Evolutionary conservation across 176 grass and related monocot species (phyloP).

Genomic region (Zizania latifolia): DNA sequence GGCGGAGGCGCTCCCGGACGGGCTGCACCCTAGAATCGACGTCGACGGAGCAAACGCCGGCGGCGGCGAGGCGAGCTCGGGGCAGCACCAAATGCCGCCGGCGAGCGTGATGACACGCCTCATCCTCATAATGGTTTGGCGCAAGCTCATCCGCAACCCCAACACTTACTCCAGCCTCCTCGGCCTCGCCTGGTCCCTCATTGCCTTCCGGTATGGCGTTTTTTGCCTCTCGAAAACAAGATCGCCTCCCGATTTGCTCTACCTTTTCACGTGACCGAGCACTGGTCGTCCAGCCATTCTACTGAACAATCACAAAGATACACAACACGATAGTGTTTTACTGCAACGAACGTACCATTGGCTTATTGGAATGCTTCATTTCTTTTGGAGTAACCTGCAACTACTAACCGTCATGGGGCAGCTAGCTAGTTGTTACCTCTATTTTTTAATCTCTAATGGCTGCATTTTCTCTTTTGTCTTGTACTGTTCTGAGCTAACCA

Average conservation of each 20-base stretch:
- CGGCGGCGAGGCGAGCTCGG: background rate
- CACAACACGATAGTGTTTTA: background rate
- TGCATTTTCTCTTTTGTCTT: background rate
- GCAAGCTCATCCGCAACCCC: slow-evolving; percentile 92
- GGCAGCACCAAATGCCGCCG: slow-evolving; percentile 62
- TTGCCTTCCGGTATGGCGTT: slow-evolving; percentile 63
- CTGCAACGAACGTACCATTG: background rate
- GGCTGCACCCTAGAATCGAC: slow-evolving; percentile 33
- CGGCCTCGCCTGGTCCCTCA: slow-evolving; percentile 74
- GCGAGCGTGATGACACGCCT: slow-evolving; percentile 79
- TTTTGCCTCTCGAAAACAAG: background rate
- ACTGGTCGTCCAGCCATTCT: background rate
- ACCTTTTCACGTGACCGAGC: slow-evolving; percentile 24
- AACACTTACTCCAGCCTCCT: slow-evolving; percentile 96
- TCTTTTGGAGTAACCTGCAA: background rate
- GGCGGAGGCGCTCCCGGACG: slow-evolving; percentile 22
- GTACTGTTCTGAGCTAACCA: background rate
- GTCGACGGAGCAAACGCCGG: background rate
- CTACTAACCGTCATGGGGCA: slow-evolving; percentile 6
- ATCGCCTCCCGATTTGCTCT: slow-evolving; percentile 66
- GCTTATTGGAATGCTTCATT: no score
- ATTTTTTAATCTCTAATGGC: background rate
- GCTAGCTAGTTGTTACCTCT: background rate
- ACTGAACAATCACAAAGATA: background rate
- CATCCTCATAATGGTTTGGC: slow-evolving; percentile 96